Conservation (phyloP, 768 basidiomycete species). For the Boletus pseudo-olivaceus region DNA sequence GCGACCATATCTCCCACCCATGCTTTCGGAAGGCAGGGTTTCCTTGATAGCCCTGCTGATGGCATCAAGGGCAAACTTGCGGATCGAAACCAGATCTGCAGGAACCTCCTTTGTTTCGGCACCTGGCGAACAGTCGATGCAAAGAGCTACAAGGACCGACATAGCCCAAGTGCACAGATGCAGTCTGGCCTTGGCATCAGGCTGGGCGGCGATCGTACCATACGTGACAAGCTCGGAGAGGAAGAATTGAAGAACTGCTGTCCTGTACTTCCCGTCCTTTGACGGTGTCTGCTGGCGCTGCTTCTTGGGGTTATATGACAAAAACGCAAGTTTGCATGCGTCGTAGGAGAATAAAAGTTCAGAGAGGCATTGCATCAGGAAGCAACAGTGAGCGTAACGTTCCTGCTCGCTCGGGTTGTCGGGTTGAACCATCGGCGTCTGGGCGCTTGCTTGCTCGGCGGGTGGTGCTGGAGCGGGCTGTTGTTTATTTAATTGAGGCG, state of each 20-base stretch:
- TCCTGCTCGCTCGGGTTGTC: conserved; percentile 23
- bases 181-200: conserved; percentile 51
- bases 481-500: conserved; percentile 14
- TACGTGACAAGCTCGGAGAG: conserved; percentile 81
- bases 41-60: conserved; percentile 88
- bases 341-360: conserved; percentile 94
- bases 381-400: conserved; percentile 59
- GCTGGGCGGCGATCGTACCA: conserved; percentile 64
- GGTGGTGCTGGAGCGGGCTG: conserved; percentile 1
- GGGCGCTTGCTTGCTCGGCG: conserved; percentile 17
- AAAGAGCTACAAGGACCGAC: conserved; percentile 90
- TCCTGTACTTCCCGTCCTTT: conserved; percentile 69
- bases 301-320: conserved; percentile 71
- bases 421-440: conserved; percentile 7
- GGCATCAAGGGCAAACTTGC: conserved; percentile 88
- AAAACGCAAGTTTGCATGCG: conserved; percentile 81
- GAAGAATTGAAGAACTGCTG: conserved; percentile 72
- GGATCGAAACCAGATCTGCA: conserved; percentile 78
- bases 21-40: conserved; percentile 48
- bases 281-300: conserved; percentile 49
- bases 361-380: conserved; percentile 88
- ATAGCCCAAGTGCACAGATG: conserved; percentile 81
- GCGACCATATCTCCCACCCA: conserved; percentile 82
- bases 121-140: conserved; percentile 71
- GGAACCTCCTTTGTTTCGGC: conserved; percentile 75